A percentile compares a stretch with the other conserved stretches of the same genome.
Evolutionary conservation across 164 flowering plant genomes (phyloP).

Genomic region (grape (Vitis vinifera)): DNA sequence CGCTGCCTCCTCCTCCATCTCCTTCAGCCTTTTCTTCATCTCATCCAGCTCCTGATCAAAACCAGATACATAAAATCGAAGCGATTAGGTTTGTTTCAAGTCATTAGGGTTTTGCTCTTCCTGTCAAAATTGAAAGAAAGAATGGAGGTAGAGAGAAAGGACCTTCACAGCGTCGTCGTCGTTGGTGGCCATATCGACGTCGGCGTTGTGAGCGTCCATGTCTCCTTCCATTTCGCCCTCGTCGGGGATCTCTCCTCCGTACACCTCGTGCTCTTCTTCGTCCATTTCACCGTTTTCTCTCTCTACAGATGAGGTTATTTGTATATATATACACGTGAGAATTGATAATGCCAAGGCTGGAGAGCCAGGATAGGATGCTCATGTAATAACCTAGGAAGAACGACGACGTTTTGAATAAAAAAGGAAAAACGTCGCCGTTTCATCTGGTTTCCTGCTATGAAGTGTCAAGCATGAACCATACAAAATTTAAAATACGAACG

Average conservation of each 20-base stretch:
- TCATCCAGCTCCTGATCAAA: slow-evolving; percentile 62
- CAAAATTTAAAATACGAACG: too few relatives aligned
- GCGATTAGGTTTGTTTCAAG: not conserved
- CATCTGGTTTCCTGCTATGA: too few relatives aligned
- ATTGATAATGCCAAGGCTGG: too few relatives aligned
- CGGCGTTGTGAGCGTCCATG: slow-evolving; percentile 40
- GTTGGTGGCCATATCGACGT: slow-evolving; percentile 68
- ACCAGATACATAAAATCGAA: not conserved
- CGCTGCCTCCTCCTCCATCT: slow-evolving; percentile 83
- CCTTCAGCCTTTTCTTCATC: slow-evolving; percentile 79
- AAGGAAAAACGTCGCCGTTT: not conserved
- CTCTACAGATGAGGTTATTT: not conserved
- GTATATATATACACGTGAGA: too few relatives aligned
- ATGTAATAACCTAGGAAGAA: not conserved
- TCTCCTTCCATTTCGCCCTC: slow-evolving; percentile 67
- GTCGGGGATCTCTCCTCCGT: slow-evolving; percentile 85
- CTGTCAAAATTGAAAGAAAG: not conserved
- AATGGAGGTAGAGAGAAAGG: not conserved
- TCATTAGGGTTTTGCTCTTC: slow-evolving; percentile 17
- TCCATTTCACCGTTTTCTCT: slow-evolving; percentile 36
- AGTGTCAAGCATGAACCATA: too few relatives aligned
- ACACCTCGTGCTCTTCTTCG: slow-evolving; percentile 86
- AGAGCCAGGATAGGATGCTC: slow-evolving; percentile 27
- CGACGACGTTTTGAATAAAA: not conserved
- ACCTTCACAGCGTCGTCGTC: slow-evolving; percentile 84